Evolutionary conservation across 2,329 filamentous ascomycete genomes (phyloP).

Genomic region (Phialophora expanda): DNA sequence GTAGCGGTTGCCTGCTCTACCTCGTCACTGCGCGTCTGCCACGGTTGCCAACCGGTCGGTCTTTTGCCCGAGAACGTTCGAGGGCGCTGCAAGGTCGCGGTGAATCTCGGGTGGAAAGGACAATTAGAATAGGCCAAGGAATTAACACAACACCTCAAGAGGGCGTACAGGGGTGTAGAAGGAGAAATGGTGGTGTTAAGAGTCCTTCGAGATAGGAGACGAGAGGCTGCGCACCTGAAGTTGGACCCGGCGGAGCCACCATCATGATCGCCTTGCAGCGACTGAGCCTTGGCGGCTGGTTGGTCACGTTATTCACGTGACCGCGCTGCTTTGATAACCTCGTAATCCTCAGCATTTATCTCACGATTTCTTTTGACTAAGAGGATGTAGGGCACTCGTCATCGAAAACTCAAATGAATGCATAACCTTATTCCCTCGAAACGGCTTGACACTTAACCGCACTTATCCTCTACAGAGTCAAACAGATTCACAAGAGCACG

Average conservation of each 20-base stretch:
- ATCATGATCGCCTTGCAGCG: not conserved
- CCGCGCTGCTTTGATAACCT: not conserved
- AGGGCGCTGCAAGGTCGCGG: conserved; percentile 19
- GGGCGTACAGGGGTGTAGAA: conserved; percentile 26
- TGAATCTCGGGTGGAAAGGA: conserved; percentile 2
- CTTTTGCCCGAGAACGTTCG: conserved; percentile 24
- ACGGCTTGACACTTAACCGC: no score
- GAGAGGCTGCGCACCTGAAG: conserved; percentile 31
- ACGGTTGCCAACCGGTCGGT: conserved; percentile 33
- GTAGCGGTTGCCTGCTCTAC: conserved; percentile 1
- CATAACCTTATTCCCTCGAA: no score
- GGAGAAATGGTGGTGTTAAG: conserved; percentile 28
- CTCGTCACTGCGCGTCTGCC: conserved; percentile 33
- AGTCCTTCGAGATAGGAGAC: conserved; percentile 30
- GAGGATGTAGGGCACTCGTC: no score
- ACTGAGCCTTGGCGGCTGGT: not conserved
- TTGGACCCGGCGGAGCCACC: conserved; percentile 9
- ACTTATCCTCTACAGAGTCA: no score
- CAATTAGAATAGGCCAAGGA: conserved; percentile 14
- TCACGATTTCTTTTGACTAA: no score
- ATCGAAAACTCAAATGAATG: no score
- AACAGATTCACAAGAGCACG: no score
- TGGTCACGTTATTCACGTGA: not conserved
- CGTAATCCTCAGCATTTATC: no score
- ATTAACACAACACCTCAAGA: conserved; percentile 22